phyloP scores from a whole-genome alignment of 345 rosid species.

The Syzygium aqueum region DNA sequence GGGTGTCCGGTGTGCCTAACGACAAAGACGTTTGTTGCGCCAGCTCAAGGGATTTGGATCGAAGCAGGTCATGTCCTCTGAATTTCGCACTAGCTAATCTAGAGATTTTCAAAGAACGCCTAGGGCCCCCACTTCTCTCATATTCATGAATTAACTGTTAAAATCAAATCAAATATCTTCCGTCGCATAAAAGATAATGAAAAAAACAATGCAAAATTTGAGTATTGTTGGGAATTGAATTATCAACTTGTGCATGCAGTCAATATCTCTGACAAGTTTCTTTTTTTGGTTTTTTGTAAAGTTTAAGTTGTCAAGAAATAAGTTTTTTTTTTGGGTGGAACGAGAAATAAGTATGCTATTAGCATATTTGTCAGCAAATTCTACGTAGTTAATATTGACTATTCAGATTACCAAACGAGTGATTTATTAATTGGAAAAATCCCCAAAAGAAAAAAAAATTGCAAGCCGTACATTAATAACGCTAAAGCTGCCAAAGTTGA shows the following conservation, averaged over 20 bases:
- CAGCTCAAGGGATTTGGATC: background rate
- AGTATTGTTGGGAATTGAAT: background rate
- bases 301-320: background rate
- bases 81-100: background rate
- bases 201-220: background rate
- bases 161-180: background rate
- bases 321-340: no score
- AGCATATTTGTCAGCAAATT: background rate
- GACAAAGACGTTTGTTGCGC: background rate
- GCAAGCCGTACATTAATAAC: background rate
- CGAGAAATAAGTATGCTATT: background rate
- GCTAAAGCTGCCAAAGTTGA: background rate
- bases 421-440: background rate
- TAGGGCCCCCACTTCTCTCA: background rate
- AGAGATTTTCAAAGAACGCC: background rate
- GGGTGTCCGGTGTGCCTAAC: background rate
- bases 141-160: background rate
- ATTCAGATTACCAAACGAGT: background rate
- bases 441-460: background rate
- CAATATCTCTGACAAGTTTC: background rate
- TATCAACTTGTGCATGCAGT: background rate
- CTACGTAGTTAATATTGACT: background rate
- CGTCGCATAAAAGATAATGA: background rate
- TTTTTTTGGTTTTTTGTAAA: background rate
- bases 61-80: background rate